Evolutionary conservation across 2,329 filamentous ascomycete genomes (phyloP), one percentile per base, ranked within the genome.

Genomic region (Aphanocladium album): DNA sequence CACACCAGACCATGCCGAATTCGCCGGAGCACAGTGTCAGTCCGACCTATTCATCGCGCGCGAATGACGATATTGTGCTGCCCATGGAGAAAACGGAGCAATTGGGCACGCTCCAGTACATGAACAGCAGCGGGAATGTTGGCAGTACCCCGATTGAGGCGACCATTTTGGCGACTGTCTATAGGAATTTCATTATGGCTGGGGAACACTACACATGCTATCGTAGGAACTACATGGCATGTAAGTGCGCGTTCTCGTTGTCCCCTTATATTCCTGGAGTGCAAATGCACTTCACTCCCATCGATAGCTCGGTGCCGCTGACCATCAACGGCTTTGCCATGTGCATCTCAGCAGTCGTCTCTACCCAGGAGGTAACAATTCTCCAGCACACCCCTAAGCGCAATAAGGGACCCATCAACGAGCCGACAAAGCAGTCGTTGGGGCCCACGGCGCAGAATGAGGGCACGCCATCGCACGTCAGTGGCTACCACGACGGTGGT

Each of bases 201-300:
- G 92, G 96, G 60, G 81, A 84, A 19, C 90, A 93, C 67, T 96
- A 91, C 91, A 96, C 92, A 0, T 96, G 92, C 76, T 96, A 96
- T 71, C 83, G 92, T 37, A 83, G 93, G 47, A 96, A 96, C 72
- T 96, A 96, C 74, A 95, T 96, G 71, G 88, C 90, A 0, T 91
- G 95, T 57, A 85, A 88, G 56, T 93, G 90, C 72, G 90, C 89
- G 3, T 96, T 88, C 74, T 83, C 82, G 14, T 77, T 96, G 25
- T 79, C 80, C 45, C 89, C 89, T 1, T 75, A 79, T 61, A 77
- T 76, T 57, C 74, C 76, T 1, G 75, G 72, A n/a, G 70, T 75
- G n/a, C 67, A 73, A 1, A 76, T 85, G 62, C 78, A 82, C 41
- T 75, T 87, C 76, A 79, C 79, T 70, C 71, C 79, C 67, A 72